Evolutionary conservation across 306 rosid genomes (phyloP), one percentile per base, ranked within the genome.

Genomic region (Sphenostylis stenocarpa): DNA sequence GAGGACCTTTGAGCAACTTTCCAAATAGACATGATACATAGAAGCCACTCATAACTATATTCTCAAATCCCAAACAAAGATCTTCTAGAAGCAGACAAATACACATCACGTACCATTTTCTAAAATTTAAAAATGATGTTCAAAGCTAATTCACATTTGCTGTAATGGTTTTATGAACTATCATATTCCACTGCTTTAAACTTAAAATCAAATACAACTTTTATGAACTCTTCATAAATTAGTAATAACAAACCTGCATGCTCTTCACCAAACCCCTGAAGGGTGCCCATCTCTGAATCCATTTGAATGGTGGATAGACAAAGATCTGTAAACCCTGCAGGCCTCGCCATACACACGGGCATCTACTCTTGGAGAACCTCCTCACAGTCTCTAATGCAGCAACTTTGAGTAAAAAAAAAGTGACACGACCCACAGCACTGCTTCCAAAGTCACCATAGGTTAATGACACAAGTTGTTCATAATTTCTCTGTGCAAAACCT

Each of bases 241-340:
- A 70, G 28, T 47, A 70, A 56, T 72, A 41, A 80, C 90, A 67
- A 70, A 95, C 99, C 99, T 92, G 90, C 88, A 89, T 83, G 86
- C 93, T 91, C 60, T 81, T 80, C 71, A 88, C 92, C 75, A 95
- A 85, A 80, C 88, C 80, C 85, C 84, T 81, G 83, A 95, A 92
- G 36, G 89, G 91, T 48, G 89, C 62, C 88, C 97, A 92, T 71
- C 84, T 87, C 75, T 80, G 96, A 79, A 90, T 81, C 97, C 97
- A 90, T 80, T 89, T 86, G 75, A 95, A 88, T 4, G 99, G 99
- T 5, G 94, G 94, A 68, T 75, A 87, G 76, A 88, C 90, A 29
- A 95, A 86, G 84, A 95, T 13, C 75, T 95, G 99, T 43, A 92
- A 70, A 79, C 92, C 88, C 88, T 95, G 97, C 70, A 95, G 76